A percentile compares a stretch with the other conserved stretches of the same genome.
phyloP scores from a whole-genome alignment of 495 filamentous ascomycete genomes.

The Trichoderma asperelloides region DNA sequence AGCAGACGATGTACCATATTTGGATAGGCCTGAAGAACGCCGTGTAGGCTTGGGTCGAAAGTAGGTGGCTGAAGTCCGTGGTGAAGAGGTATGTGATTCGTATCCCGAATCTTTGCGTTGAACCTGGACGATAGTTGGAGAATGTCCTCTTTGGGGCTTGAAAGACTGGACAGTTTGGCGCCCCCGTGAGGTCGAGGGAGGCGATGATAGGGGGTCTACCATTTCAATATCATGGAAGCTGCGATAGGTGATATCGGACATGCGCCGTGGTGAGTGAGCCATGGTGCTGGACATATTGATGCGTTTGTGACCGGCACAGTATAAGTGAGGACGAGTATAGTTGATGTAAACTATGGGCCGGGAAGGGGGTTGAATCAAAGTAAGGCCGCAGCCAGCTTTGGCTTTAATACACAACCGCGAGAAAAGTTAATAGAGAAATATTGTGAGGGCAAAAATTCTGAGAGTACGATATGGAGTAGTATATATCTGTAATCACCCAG shows the following conservation, averaged over 20 bases:
- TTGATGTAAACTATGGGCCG: not conserved
- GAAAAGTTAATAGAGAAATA: not conserved
- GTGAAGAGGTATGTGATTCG: conserved; percentile 28
- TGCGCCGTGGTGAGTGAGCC: not conserved
- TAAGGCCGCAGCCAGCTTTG: not conserved
- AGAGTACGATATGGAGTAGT: not conserved
- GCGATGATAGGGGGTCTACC: not conserved
- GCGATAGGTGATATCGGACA: not conserved
- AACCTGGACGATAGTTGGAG: conserved; percentile 24
- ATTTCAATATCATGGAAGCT: not conserved
- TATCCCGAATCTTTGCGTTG: conserved; percentile 43
- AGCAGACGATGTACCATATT: conserved; percentile 19
- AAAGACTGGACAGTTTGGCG: conserved; percentile 10
- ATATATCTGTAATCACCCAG: not conserved
- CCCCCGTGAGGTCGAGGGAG: not conserved
- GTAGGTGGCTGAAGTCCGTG: conserved; percentile 16
- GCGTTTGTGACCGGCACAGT: not conserved
- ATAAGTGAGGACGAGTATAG: not conserved
- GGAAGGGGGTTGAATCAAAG: not conserved
- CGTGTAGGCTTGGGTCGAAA: conserved; percentile 5
- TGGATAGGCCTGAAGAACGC: conserved; percentile 18
- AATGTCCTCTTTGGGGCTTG: conserved; percentile 14
- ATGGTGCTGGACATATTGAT: not conserved
- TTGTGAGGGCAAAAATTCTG: not conserved
- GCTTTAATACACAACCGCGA: not conserved